These are phyloP conservation scores for Geotrichum restrictum DNA, from an alignment of 1,139 yeast genomes.

Conservation along the genomic window DNA sequence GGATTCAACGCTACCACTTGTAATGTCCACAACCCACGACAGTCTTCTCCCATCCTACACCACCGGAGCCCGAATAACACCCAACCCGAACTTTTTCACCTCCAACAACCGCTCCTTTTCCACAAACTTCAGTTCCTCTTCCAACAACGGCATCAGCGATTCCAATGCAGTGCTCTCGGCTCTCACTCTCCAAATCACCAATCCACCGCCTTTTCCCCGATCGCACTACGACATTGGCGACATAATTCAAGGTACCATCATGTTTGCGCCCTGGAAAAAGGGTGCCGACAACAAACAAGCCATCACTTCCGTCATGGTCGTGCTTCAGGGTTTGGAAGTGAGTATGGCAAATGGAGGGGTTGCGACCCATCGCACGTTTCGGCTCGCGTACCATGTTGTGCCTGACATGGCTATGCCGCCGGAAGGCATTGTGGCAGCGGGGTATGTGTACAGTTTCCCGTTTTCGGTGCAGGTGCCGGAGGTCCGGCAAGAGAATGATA, in stretches of 20 bases:
- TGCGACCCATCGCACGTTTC: neutral
- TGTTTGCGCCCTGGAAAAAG: conserved; percentile 19
- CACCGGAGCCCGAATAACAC: conserved; percentile 14
- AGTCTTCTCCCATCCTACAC: conserved; percentile 12
- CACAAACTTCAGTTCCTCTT: too few species aligned
- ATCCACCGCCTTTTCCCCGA: neutral
- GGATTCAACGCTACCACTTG: neutral
- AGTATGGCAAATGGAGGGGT: neutral
- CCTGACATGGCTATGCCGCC: conserved; percentile 21
- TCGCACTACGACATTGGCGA: conserved; percentile 12
- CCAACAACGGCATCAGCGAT: neutral
- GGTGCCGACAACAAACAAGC: neutral
- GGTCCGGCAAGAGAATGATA: conserved; percentile 1
- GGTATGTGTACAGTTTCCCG: conserved; percentile 19
- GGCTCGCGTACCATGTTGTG: conserved; percentile 12
- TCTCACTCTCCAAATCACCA: conserved; percentile 6
- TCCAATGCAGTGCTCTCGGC: conserved; percentile 13
- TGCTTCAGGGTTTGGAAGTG: conserved; percentile 5
- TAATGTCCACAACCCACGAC: neutral
- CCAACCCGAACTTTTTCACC: conserved; percentile 1
- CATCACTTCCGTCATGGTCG: conserved; percentile 7
- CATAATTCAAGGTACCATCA: conserved; percentile 14
- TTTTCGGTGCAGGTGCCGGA: conserved; percentile 17
- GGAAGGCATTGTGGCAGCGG: conserved; percentile 10
- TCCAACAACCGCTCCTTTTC: too few species aligned